phyloP scores from a whole-genome alignment of 1,284 basidiomycete species.

The Afroboletus lepidellus region DNA sequence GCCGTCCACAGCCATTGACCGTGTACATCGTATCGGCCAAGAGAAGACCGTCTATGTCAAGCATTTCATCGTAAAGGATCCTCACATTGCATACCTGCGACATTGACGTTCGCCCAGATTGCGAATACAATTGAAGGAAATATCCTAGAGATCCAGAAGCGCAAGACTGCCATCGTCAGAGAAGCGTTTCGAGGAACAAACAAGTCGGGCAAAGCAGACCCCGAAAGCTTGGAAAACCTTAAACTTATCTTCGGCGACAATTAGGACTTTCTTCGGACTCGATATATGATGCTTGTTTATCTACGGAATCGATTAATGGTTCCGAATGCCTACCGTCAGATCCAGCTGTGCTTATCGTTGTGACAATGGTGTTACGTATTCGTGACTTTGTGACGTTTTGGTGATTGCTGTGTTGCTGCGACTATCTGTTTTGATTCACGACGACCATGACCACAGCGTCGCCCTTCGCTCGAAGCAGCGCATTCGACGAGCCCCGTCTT shows the following conservation, averaged over 20 bases:
- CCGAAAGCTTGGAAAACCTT: constrained; percentile 74
- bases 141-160: constrained; percentile 85
- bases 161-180: constrained; percentile 83
- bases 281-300: background rate
- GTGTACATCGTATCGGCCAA: constrained; percentile 83
- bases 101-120: constrained; percentile 44
- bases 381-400: constrained; percentile 27
- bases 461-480: constrained; percentile 74
- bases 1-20: constrained; percentile 59
- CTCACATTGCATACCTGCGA: background rate
- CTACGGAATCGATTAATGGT: too few species aligned
- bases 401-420: constrained; percentile 26
- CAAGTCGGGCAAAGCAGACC: constrained; percentile 42
- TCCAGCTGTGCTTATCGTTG: too few species aligned
- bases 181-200: constrained; percentile 67
- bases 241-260: constrained; percentile 24
- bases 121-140: constrained; percentile 75
- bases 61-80: constrained; percentile 76
- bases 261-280: background rate
- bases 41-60: constrained; percentile 85
- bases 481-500: constrained; percentile 72
- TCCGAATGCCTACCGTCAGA: too few species aligned
- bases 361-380: constrained; percentile 26
- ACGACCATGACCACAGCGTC: constrained; percentile 64
- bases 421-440: constrained; percentile 18